Base-by-base conservation (phyloP, 495 filamentous ascomycete genomes). In the Aspergillus olivimuriae region DNA sequence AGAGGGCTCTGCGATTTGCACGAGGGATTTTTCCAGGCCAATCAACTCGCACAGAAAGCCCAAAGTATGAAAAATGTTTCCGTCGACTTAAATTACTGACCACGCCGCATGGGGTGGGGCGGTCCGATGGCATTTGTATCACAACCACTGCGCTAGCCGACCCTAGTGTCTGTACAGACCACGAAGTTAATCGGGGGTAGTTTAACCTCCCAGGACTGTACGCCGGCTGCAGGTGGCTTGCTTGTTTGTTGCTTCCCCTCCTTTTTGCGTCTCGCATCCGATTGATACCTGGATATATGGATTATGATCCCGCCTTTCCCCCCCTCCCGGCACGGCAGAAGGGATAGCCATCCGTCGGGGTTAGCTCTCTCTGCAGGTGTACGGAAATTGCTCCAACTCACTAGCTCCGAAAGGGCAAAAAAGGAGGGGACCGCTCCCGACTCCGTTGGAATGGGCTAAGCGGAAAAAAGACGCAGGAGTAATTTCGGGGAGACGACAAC, bases 11-110 rank as follows among this genome's bases (percentile, higher is more conserved):
- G 4, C 11, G 19, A 38, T 47, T 47, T 47, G 42, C 50, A 60
- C 57, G 57, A 61, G 57, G 57, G 44, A 61, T 57, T 61, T 61
- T 58, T 51, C 43, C 28, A 37, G 20, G 32, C 57, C 55, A 61
- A 61, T 61, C 26, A 46, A 14, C 26, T 28, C 17, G 15, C 19
- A 12, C 22, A 34, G 24, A 34, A 41, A 39, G 43, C 20, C 30
- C 9, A 31, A 41, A 28, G 20, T 16, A 48, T n/a, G n/a, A 35
- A 49, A 43, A 40, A 33, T 41, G 43, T 42, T 50, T 19, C 51
- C 47, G 36, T 42, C 50, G n/a, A 43, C 24, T 31, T 46, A 40
- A 44, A 41, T 46, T 42, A 46, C 43, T n/a, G 17, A 9, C 35
- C 39, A 28, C 5, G 24, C 24, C 43, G 39, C 33, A 47, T 41